phyloP scores from a whole-genome alignment of 1,139 yeast genomes.

The Zygosaccharomyces sapae region DNA sequence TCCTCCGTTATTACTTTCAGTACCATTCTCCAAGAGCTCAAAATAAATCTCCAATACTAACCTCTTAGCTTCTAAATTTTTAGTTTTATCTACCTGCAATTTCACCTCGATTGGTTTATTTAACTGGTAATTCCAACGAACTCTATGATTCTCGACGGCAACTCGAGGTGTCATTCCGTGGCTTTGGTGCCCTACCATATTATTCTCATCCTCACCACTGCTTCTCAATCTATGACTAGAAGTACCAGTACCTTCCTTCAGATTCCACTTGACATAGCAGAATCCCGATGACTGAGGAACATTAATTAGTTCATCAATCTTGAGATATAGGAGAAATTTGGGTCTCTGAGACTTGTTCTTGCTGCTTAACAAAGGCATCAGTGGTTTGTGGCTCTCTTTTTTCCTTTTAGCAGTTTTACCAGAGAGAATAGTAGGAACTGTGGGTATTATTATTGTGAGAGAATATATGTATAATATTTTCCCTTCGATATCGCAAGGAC shows the following conservation, averaged over 20 bases:
- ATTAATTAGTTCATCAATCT: conserved; percentile 67
- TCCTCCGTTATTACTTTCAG: conserved; percentile 4
- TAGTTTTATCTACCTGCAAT: conserved; percentile 40
- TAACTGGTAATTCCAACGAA: conserved; percentile 44
- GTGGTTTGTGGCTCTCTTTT: neutral
- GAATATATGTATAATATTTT: neutral
- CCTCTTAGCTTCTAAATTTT: conserved; percentile 37
- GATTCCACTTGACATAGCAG: conserved; percentile 60
- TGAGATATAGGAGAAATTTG: conserved; percentile 55
- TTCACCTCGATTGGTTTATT: conserved; percentile 39
- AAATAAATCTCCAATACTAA: conserved; percentile 39
- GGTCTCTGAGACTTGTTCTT: conserved; percentile 36
- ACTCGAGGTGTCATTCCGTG: conserved; percentile 36
- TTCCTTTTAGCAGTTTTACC: neutral
- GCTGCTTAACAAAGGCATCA: conserved; percentile 16
- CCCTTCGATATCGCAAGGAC: no score
- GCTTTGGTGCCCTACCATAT: conserved; percentile 20
- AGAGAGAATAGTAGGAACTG: neutral
- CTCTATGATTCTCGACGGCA: conserved; percentile 47
- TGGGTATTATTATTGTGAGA: no score
- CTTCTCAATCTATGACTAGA: conserved; percentile 15
- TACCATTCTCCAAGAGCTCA: conserved; percentile 25
- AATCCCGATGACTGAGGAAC: conserved; percentile 75
- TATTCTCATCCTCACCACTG: conserved; percentile 12
- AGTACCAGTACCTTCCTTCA: conserved; percentile 42